Percentiles rank a stretch among this genome's conserved stretches.
Conservation (phyloP, 805 yeast species). For the Pichia nanzhaoensis region DNA sequence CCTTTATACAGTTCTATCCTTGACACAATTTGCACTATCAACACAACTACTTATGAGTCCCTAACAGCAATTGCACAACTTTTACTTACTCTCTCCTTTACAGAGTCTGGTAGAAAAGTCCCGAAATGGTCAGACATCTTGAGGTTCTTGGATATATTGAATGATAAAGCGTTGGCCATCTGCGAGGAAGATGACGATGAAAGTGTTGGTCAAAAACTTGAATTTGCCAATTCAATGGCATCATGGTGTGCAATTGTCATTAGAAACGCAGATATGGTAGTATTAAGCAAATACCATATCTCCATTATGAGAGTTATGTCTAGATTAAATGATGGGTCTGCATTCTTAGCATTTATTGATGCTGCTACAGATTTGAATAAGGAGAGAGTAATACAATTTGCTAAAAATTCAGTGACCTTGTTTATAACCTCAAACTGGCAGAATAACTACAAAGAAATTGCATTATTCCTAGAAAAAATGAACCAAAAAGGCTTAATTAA, state of each 20-base stretch:
- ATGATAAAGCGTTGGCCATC: constrained; percentile 5
- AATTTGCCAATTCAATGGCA: constrained; percentile 28
- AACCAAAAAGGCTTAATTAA: constrained; percentile 22
- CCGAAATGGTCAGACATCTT: constrained; percentile 40
- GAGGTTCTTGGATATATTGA: constrained; percentile 14
- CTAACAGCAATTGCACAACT: constrained; percentile 34
- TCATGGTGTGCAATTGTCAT: constrained; percentile 44
- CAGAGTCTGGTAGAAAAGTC: constrained; percentile 65
- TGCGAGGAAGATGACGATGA: constrained; percentile 10
- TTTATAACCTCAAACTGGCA: constrained; percentile 41
- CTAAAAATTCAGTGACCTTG: constrained; percentile 40
- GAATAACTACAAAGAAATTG: constrained; percentile 30
- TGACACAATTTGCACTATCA: constrained; percentile 13
- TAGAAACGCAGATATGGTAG: constrained; percentile 43
- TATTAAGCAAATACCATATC: constrained; percentile 42
- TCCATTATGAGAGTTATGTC: constrained; percentile 36
- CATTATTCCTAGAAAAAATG: constrained; percentile 37
- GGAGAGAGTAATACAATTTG: constrained; percentile 41
- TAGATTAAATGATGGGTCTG: constrained; percentile 29
- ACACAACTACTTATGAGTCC: constrained; percentile 12
- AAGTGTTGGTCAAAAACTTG: constrained; percentile 6
- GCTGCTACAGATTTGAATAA: constrained; percentile 35
- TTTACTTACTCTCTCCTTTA: constrained; percentile 45
- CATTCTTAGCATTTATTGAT: constrained; percentile 43
- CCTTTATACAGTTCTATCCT: constrained; percentile 37